phyloP scores from a whole-genome alignment of 768 basidiomycete genomes.

The Kwoniella sp. region DNA sequence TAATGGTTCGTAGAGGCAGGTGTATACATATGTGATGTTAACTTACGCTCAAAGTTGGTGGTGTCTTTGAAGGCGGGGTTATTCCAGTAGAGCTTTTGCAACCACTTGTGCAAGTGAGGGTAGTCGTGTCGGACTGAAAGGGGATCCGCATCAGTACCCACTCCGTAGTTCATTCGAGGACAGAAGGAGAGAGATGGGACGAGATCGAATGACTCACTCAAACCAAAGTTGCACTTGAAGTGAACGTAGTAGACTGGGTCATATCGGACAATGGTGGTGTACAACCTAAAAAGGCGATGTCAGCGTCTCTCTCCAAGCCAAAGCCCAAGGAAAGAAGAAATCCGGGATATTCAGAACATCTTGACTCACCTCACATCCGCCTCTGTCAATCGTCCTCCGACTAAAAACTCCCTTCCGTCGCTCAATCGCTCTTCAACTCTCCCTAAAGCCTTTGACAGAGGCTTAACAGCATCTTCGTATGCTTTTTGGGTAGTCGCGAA shows the following conservation, averaged over 20 bases:
- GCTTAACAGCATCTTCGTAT: constrained; percentile 73
- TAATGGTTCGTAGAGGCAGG: no score
- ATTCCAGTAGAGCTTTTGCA: constrained; percentile 89
- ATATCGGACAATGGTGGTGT: constrained; percentile 79
- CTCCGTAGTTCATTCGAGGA: no score
- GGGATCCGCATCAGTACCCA: neutral
- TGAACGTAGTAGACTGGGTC: constrained; percentile 75
- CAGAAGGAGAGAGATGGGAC: no score
- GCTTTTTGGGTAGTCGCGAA: constrained; percentile 80
- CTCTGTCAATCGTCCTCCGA: constrained; percentile 77
- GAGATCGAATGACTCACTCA: constrained; percentile 47
- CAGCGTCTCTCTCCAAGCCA: no score
- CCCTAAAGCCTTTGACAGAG: constrained; percentile 78
- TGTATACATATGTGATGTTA: no score
- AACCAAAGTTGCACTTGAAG: constrained; percentile 90
- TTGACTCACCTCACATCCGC: constrained; percentile 58
- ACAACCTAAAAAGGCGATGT: constrained; percentile 82
- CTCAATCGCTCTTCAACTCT: constrained; percentile 72
- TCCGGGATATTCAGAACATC: no score
- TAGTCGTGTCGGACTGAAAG: constrained; percentile 75
- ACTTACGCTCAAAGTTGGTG: constrained; percentile 81
- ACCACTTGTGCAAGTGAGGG: constrained; percentile 77
- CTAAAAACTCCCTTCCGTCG: constrained; percentile 75
- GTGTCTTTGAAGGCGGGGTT: constrained; percentile 79
- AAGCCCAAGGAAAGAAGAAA: no score